A percentile compares a stretch with the other conserved stretches of the same genome.
phyloP scores from a whole-genome alignment of 2,329 filamentous ascomycete genomes.

The Aspergillus fischeri region DNA sequence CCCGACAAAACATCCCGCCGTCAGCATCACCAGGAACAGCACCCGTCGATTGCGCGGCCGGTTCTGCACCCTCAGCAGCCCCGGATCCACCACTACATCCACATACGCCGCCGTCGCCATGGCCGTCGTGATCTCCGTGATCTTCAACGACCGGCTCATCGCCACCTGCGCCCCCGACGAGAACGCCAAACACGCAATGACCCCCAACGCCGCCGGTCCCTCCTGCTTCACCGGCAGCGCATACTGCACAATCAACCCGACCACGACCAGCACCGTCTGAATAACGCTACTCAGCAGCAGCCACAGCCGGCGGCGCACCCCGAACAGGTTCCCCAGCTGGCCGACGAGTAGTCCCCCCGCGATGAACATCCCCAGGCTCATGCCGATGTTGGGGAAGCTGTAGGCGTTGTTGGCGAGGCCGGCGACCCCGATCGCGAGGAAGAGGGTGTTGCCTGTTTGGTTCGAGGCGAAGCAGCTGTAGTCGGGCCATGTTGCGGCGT shows the following conservation, averaged over 20 bases:
- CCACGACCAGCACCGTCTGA: conserved; percentile 55
- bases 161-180: conserved; percentile 58
- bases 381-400: conserved; percentile 51
- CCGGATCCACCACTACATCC: conserved; percentile 55
- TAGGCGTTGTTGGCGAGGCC: conserved; percentile 48
- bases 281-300: conserved; percentile 51
- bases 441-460: conserved; percentile 63
- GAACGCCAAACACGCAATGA: conserved; percentile 52
- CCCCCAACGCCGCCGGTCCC: conserved; percentile 40
- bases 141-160: conserved; percentile 50
- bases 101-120: conserved; percentile 63
- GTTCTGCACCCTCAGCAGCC: conserved; percentile 47
- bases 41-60: conserved; percentile 46
- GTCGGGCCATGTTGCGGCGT: conserved; percentile 58
- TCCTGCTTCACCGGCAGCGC: conserved; percentile 30
- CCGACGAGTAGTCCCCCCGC: conserved; percentile 53
- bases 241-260: conserved; percentile 49
- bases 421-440: conserved; percentile 53
- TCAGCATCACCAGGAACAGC: conserved; percentile 47
- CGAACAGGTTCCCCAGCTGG: conserved; percentile 53
- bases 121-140: conserved; percentile 61
- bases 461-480: conserved; percentile 62
- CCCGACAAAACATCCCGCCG: conserved; percentile 45
- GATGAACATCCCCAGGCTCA: conserved; percentile 55
- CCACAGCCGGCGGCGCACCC: conserved; percentile 51